Conservation (phyloP, 225 moss, liverwort and hornwort genomes). For the Neckera pumila region DNA sequence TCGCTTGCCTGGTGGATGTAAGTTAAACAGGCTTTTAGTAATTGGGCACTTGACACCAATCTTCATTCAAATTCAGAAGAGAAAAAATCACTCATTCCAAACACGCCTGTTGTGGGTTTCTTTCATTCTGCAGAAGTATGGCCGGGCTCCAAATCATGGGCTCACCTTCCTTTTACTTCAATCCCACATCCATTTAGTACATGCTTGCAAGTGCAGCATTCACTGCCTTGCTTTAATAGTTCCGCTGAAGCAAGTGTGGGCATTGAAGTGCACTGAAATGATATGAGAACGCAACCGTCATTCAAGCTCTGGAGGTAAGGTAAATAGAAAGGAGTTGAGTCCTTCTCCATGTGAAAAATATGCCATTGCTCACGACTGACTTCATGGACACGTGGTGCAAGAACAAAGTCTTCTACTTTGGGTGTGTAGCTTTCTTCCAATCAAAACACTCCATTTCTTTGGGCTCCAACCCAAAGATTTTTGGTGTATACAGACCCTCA, state of each 20-base stretch:
- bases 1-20: not conserved
- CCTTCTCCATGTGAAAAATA: not conserved
- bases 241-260: not conserved
- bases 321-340: not conserved
- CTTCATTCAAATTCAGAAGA: not conserved
- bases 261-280: not conserved
- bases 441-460: too few relatives aligned
- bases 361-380: not conserved
- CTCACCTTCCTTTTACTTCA: not conserved
- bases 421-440: too few relatives aligned
- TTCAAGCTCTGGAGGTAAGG: not conserved
- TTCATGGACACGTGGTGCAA: too few relatives aligned
- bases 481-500: too few relatives aligned
- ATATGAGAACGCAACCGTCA: not conserved
- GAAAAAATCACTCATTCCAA: not conserved
- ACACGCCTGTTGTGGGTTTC: too few relatives aligned
- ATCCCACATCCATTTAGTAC: not conserved
- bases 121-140: not conserved
- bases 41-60: not conserved
- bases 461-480: too few relatives aligned
- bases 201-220: not conserved
- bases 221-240: not conserved
- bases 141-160: not conserved
- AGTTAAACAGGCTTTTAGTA: not conserved
- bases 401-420: too few relatives aligned